phyloP scores from a whole-genome alignment of 495 filamentous ascomycete species.

The Penicillium pancosmium region DNA sequence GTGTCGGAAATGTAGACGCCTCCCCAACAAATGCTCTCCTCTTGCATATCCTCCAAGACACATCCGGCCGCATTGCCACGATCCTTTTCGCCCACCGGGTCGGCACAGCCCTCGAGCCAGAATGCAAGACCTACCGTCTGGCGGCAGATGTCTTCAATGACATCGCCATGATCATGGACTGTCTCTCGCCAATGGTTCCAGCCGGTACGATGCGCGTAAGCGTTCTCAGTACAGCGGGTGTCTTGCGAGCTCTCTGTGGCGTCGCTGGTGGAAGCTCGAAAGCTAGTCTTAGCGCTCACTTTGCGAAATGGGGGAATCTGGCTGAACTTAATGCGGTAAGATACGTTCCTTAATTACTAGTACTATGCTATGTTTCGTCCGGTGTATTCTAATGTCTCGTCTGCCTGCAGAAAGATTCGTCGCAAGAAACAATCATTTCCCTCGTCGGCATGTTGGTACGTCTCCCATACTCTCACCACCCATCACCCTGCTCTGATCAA shows the following conservation, averaged over 20 bases:
- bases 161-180: slow-evolving; percentile 83
- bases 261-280: slow-evolving; percentile 89
- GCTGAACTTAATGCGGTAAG: slow-evolving; percentile 88
- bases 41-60: slow-evolving; percentile 83
- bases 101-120: slow-evolving; percentile 86
- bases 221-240: slow-evolving; percentile 73
- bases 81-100: slow-evolving; percentile 87
- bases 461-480: too few relatives aligned
- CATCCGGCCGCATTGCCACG: slow-evolving; percentile 80
- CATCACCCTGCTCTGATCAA: too few relatives aligned
- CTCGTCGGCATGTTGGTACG: slow-evolving; percentile 84
- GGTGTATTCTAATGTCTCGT: slow-evolving; percentile 6
- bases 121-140: slow-evolving; percentile 92
- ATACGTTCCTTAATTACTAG: not conserved
- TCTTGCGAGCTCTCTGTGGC: slow-evolving; percentile 82
- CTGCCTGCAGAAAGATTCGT: slow-evolving; percentile 74
- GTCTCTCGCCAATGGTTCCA: slow-evolving; percentile 79
- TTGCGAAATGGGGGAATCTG: slow-evolving; percentile 84
- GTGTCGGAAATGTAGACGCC: slow-evolving; percentile 84
- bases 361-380: not conserved
- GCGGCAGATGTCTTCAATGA: slow-evolving; percentile 94
- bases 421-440: slow-evolving; percentile 93
- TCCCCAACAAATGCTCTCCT: slow-evolving; percentile 87
- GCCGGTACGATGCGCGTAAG: slow-evolving; percentile 62
- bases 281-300: slow-evolving; percentile 89